Evolutionary conservation across 257 asterid genomes (phyloP).

Genomic region (Petunia secreta): DNA sequence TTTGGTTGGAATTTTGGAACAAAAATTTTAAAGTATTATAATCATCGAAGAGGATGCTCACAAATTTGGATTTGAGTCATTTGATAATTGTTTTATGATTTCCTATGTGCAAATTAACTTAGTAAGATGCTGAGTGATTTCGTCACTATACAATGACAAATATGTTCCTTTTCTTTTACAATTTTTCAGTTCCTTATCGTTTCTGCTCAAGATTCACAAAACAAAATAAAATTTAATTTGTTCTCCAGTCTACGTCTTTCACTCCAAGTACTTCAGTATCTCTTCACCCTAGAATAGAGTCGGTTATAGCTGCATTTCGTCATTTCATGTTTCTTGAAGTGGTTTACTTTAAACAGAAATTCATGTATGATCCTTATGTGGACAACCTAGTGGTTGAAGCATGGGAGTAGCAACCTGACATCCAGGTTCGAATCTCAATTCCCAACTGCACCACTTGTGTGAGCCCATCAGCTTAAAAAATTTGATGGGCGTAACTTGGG

Average conservation of each 20-base stretch:
- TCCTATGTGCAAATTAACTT: neutral
- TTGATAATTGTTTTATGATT: neutral
- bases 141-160: neutral
- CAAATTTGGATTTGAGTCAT: neutral
- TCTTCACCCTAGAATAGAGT: constrained; percentile 14
- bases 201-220: constrained; percentile 17
- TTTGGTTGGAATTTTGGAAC: neutral
- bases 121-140: neutral
- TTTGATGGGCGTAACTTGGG: constrained; percentile 20
- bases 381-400: constrained; percentile 12
- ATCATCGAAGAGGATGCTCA: no score
- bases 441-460: no score
- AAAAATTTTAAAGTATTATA: no score
- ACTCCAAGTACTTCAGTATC: constrained; percentile 15
- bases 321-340: constrained; percentile 25
- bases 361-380: no score
- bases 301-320: neutral
- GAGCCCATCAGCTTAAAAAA: constrained; percentile 10
- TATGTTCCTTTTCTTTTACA: neutral
- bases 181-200: neutral
- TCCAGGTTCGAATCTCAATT: no score
- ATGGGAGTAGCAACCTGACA: neutral
- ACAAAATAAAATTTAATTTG: no score
- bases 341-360: neutral
- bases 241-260: no score